A percentile compares a stretch with the other conserved stretches of the same genome.
Evolutionary conservation across 2,329 filamentous ascomycete species (phyloP).

Genomic region (Hirsutella thompsonii): DNA sequence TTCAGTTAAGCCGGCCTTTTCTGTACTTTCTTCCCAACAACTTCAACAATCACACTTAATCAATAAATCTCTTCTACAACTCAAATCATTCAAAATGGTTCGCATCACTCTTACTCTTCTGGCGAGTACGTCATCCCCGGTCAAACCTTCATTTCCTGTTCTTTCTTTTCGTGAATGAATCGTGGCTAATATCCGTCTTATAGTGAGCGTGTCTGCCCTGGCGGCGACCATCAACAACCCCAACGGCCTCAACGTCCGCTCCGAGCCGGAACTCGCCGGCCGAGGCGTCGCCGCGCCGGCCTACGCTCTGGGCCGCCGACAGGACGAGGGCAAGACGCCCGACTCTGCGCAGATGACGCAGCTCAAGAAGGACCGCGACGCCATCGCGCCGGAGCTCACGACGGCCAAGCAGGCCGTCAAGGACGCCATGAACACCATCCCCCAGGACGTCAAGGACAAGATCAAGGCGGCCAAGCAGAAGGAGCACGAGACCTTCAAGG

Average conservation of each 20-base stretch:
- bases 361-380: background rate
- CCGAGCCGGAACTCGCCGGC: background rate
- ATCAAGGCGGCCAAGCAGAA: background rate
- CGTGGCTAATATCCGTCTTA: background rate
- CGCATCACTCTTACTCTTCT: background rate
- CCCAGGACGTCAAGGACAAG: background rate
- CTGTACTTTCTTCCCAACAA: background rate
- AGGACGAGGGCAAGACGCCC: background rate
- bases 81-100: background rate
- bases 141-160: too few relatives aligned
- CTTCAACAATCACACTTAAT: background rate
- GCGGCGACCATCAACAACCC: background rate
- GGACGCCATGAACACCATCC: background rate
- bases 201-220: background rate
- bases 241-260: background rate
- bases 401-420: background rate
- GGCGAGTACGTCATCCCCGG: background rate
- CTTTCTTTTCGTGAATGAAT: background rate
- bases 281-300: background rate
- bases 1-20: constrained; percentile 1
- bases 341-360: background rate
- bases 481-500: background rate
- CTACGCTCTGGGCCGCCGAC: background rate
- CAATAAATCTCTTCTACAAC: background rate
- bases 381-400: background rate